Conservation (phyloP, 23 red algal species). For the Gracilaria gracilis region DNA sequence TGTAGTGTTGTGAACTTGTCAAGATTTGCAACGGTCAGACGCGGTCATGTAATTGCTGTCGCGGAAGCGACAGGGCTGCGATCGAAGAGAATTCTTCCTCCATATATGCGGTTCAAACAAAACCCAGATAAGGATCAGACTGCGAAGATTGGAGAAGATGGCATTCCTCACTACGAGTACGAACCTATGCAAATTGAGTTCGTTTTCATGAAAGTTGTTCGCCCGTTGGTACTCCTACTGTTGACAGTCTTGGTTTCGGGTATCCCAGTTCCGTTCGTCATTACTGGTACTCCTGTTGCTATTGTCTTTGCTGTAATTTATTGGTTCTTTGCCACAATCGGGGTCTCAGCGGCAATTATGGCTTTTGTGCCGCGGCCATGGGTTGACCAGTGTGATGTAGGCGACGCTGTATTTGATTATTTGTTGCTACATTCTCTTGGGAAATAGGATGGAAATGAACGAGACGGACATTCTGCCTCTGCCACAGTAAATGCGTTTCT, state of each 20-base stretch:
- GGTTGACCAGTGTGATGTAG: conserved; percentile 15
- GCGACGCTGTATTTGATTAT: conserved; percentile 40
- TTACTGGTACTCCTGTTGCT: too few relatives aligned
- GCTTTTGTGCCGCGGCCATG: not conserved
- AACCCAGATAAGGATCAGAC: conserved; percentile 6
- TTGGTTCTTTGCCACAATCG: too few relatives aligned
- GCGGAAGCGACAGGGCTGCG: conserved; percentile 28
- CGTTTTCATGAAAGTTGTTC: too few relatives aligned
- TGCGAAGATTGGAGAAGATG: conserved; percentile 2
- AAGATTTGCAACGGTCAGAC: not conserved
- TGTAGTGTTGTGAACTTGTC: conserved; percentile 14
- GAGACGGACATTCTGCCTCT: too few relatives aligned
- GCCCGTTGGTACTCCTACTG: too few relatives aligned
- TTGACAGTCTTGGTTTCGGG: too few relatives aligned
- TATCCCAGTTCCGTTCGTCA: too few relatives aligned
- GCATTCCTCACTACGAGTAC: not conserved
- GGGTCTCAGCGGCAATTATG: too few relatives aligned
- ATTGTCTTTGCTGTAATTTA: too few relatives aligned
- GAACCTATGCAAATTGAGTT: not conserved
- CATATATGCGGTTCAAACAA: not conserved
- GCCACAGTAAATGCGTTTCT: too few relatives aligned
- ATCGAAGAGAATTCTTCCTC: not conserved
- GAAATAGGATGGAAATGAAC: too few relatives aligned
- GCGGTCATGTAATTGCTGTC: conserved; percentile 4
- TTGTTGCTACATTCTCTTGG: conserved; percentile 11